A percentile compares a stretch with the other conserved stretches of the same genome.
These are phyloP conservation scores for Chlamydomonas reinhardtii DNA, from an alignment of 163 green algal genomes.

Conservation along the genomic window DNA sequence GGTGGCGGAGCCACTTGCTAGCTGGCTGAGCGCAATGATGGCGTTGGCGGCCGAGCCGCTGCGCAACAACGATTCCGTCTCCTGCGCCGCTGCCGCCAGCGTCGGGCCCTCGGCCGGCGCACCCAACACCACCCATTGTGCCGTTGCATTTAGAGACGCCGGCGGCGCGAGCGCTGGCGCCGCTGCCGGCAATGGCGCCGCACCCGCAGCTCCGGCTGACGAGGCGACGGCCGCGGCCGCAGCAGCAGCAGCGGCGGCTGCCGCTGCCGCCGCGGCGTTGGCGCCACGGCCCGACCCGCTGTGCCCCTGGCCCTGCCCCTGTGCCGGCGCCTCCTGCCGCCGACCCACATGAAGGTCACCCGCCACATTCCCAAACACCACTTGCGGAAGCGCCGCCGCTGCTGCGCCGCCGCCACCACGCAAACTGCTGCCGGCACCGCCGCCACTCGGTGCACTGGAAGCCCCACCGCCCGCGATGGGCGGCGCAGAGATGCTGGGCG, in stretches of 20 bases:
- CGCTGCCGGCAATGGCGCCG: not conserved
- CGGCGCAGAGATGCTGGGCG: conserved; percentile 37
- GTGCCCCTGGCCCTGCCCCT: not conserved
- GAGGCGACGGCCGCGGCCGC: not conserved
- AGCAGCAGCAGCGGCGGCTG: not conserved
- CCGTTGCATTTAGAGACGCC: not conserved
- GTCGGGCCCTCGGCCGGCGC: not conserved
- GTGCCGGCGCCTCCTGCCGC: conserved; percentile 8
- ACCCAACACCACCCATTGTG: not conserved
- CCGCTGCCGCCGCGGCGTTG: not conserved
- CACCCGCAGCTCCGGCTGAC: not conserved
- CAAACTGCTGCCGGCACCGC: not conserved
- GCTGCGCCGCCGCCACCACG: not conserved
- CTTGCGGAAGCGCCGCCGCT: not conserved
- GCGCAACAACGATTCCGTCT: not conserved
- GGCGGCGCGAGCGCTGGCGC: too few relatives aligned
- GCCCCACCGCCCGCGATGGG: conserved; percentile 20
- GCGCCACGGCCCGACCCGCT: not conserved
- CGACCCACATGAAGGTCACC: conserved; percentile 24
- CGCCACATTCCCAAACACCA: conserved; percentile 10
- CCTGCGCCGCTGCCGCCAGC: not conserved
- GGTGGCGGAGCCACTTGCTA: not conserved
- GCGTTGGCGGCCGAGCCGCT: not conserved
- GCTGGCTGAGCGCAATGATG: not conserved
- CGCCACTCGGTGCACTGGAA: too few relatives aligned